phyloP scores from a whole-genome alignment of 1,139 yeast species.

The Geotrichum restrictum region DNA sequence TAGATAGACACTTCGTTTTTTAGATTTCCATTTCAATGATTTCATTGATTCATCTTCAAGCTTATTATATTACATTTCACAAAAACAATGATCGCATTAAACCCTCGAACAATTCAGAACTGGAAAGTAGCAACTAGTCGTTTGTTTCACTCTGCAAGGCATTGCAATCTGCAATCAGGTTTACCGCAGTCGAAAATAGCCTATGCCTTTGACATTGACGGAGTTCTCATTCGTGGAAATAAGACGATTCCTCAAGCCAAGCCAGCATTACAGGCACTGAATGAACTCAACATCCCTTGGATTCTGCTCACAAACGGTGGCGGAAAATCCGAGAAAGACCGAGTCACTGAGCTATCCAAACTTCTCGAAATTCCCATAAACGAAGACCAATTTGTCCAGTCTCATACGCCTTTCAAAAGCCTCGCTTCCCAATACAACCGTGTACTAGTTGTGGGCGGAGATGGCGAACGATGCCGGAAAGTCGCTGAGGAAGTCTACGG shows the following conservation, averaged over 20 bases:
- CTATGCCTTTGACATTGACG: slow-evolving; percentile 56
- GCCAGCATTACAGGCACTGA: slow-evolving; percentile 57
- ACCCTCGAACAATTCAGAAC: neutral
- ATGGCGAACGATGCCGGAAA: slow-evolving; percentile 59
- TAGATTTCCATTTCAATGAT: neutral
- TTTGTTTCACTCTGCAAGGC: neutral
- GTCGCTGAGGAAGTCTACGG: slow-evolving; percentile 74
- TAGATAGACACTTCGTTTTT: neutral
- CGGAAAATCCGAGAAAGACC: slow-evolving; percentile 63
- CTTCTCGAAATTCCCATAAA: slow-evolving; percentile 48
- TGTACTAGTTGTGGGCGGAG: slow-evolving; percentile 82
- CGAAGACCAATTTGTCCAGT: slow-evolving; percentile 71
- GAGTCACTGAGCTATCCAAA: slow-evolving; percentile 57
- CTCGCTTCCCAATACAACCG: slow-evolving; percentile 53
- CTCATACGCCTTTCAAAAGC: slow-evolving; percentile 84
- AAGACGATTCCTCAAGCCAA: slow-evolving; percentile 65
- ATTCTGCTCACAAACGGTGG: slow-evolving; percentile 91
- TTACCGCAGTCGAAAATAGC: slow-evolving; percentile 7
- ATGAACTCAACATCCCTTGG: slow-evolving; percentile 64
- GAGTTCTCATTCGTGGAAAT: slow-evolving; percentile 81
- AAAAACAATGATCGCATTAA: neutral
- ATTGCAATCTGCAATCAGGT: too few species aligned
- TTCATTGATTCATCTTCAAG: neutral
- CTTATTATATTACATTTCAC: neutral
- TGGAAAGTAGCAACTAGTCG: neutral